Base-by-base conservation (phyloP, 345 rosid genomes). In the Raphanus sativus region DNA sequence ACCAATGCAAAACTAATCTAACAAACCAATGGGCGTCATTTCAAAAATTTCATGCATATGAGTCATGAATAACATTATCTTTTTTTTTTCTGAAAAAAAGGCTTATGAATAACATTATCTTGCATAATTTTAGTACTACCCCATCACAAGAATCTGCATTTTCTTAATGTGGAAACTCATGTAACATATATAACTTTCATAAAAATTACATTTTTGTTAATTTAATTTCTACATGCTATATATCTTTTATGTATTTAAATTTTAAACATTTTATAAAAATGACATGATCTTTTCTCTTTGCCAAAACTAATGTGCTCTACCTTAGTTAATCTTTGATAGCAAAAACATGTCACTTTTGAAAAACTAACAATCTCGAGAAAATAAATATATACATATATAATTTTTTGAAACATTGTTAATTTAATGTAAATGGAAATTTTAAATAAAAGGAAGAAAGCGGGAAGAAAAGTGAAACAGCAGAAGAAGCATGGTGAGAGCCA, bases 401-500 rank as follows among this genome's bases (percentile, higher is more conserved):
- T 9, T 8, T 1, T 68, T 4, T 28, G 24, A 8, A n/a, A 1
- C 15, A 68, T 17, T 15, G 16, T 16, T 61, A 30, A 32, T 29
- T 13, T 11, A 70, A 55, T 74, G 15, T 40, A 66, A 36, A 38
- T 75, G 45, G 78, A 66, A 33, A 13, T 0, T 71, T 70, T 8
- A 8, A 71, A 62, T 29, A 21, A 29, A 45, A 42, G n/a, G 2
- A 62, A 61, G 11, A 67, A 52, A 52, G 81, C 77, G 81, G 77
- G 77, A 78, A 73, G 62, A 48, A n/a, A n/a, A 42, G 36, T 0
- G 69, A 61, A 76, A 52, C 73, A 28, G 30, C 32, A 72, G 56
- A 61, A 62, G 80, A 61, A 78, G 77, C 81, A 73, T 78, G 81
- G 69, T 17, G 59, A 25, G 65, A 78, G 81, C 65, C 77, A 60